Evolutionary conservation across 805 yeast species (phyloP), one percentile per base, ranked within the genome.

Genomic region (Yarrowia sp.): DNA sequence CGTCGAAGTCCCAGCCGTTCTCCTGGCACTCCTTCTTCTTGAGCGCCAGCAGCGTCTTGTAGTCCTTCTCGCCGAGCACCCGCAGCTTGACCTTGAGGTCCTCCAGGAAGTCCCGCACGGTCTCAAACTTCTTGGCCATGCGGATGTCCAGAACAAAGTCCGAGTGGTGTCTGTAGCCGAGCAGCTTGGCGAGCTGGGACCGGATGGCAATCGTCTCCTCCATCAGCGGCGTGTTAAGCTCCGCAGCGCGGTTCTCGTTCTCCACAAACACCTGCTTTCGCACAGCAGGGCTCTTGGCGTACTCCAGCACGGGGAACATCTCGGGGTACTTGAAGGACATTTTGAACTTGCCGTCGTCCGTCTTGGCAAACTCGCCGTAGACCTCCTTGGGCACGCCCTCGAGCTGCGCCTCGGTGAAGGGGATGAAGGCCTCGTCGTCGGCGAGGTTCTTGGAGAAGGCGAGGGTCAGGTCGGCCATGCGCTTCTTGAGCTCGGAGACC

Each of bases 321-420:
- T 89, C 96, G 0, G 96, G 94, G 68, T 87, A 87, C 72, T 90
- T 88, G 76, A 82, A 88, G 2, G 94, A 86, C 78, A 90, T 86
- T 69, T 86, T 86, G 66, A 72, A 77, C 66, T 72, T 74, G 16
- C 72, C 74, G 16, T 74, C 78, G 21, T 77, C 82, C 10, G 73
- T 74, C 33, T 75, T 74, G 22, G 77, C 75, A 62, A 73, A 74
- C 61, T 80, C 86, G 68, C 84, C 86, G 66, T 87, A 67, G 2
- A 82, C 82, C 63, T 82, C 83, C 38, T 80, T 78, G 2, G 96
- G 92, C 42, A 90, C 87, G 38, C 96, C 96, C 9, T 78, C 81
- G 42, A 90, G 77, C 70, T 90, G 86, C 59, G 85, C 85, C 63
- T 72, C 73, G 36, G 90, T 80, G 72, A 88, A 88, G 24, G 78